These are phyloP conservation scores for Inga leiocalycina DNA, from an alignment of 306 rosid genomes.

Conservation along the genomic window DNA sequence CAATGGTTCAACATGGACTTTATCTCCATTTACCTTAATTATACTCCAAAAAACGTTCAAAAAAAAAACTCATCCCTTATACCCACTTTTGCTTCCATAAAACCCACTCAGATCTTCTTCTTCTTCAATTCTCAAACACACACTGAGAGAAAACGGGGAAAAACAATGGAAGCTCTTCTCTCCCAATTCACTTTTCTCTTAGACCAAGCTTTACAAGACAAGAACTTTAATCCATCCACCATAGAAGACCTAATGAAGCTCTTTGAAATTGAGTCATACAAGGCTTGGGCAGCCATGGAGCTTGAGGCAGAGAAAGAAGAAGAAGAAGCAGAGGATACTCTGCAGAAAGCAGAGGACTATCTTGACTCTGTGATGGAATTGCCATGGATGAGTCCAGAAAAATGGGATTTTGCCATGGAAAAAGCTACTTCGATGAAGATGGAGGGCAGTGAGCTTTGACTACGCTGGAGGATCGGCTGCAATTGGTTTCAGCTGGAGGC, in stretches of 20 bases:
- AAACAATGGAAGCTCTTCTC: slow-evolving; percentile 73
- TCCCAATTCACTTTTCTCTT: slow-evolving; percentile 76
- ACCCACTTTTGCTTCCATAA: slow-evolving; percentile 9
- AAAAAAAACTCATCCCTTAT: background rate
- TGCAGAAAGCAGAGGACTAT: slow-evolving; percentile 66
- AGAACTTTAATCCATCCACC: slow-evolving; percentile 78
- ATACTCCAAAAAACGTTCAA: background rate
- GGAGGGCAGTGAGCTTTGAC: too few relatives aligned
- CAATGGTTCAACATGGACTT: too few relatives aligned
- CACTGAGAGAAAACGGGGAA: background rate
- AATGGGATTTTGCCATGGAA: too few relatives aligned
- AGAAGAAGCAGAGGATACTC: slow-evolving; percentile 56
- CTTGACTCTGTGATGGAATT: slow-evolving; percentile 78
- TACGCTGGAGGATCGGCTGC: too few relatives aligned
- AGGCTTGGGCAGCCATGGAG: slow-evolving; percentile 85
- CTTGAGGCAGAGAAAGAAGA: slow-evolving; percentile 57
- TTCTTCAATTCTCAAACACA: background rate
- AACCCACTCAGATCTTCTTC: slow-evolving; percentile 35
- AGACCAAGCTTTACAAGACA: slow-evolving; percentile 66
- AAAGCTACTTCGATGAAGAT: too few relatives aligned
- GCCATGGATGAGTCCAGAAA: slow-evolving; percentile 87
- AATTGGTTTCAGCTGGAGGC: too few relatives aligned
- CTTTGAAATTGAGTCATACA: slow-evolving; percentile 94
- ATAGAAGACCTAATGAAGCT: slow-evolving; percentile 81
- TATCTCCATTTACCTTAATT: background rate